These are phyloP conservation scores for Russula virescens DNA, from an alignment of 768 basidiomycete genomes.

Conservation along the genomic window DNA sequence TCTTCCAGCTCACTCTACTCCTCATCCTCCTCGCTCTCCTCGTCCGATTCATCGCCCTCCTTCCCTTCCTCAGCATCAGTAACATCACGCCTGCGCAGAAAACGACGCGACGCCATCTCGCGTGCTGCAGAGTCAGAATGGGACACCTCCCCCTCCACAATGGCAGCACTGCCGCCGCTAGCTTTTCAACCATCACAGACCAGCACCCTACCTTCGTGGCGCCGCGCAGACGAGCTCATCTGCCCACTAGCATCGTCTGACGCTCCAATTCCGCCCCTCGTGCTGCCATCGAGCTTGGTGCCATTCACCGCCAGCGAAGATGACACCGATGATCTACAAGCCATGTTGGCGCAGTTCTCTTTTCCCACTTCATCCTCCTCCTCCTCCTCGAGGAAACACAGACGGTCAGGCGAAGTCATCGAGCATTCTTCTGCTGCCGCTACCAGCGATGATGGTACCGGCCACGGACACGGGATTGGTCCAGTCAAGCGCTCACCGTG, in stretches of 20 bases:
- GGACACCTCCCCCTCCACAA: background rate
- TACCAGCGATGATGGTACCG: background rate
- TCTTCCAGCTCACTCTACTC: background rate
- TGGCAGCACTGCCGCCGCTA: background rate
- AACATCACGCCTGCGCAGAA: constrained; percentile 6
- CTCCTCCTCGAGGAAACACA: constrained; percentile 1
- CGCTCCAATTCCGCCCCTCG: too few species aligned
- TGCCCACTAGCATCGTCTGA: constrained; percentile 7
- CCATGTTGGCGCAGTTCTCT: constrained; percentile 9
- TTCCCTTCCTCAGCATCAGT: background rate
- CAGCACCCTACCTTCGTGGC: background rate
- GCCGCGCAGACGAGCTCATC: constrained; percentile 11
- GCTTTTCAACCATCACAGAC: background rate
- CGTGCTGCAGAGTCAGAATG: constrained; percentile 7
- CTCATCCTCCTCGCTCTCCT: background rate
- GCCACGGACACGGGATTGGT: background rate
- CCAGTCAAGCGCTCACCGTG: background rate
- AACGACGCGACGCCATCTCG: constrained; percentile 13
- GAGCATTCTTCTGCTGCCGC: background rate
- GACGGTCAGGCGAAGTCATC: constrained; percentile 4
- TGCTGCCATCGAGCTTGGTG: too few species aligned
- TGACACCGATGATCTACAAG: background rate
- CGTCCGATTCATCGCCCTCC: background rate
- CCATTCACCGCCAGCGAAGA: background rate
- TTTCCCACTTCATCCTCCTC: background rate